Evolutionary conservation across 176 grass and related monocot species (phyloP).

Genomic region (Aegilops tauschii): DNA sequence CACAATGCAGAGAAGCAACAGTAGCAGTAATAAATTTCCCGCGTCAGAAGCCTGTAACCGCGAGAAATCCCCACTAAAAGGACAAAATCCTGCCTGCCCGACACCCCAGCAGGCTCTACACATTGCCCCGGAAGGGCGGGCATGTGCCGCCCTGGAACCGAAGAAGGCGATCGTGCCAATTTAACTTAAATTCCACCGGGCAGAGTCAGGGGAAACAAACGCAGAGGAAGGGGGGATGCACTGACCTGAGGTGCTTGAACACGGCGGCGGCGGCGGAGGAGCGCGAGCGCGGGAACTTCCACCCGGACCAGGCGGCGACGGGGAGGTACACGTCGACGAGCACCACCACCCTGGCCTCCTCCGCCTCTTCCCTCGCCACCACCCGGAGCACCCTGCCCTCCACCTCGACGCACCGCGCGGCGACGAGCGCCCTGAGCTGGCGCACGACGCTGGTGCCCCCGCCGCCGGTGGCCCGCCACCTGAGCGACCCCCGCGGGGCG

Average conservation of each 20-base stretch:
- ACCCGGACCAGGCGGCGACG: slow-evolving; percentile 58
- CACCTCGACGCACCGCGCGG: slow-evolving; percentile 39
- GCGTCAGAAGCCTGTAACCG: neutral
- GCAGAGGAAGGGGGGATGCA: neutral
- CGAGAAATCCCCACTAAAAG: neutral
- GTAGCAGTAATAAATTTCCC: neutral
- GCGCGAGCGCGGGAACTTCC: slow-evolving; percentile 70
- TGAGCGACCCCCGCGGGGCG: neutral
- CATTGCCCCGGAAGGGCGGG: no score
- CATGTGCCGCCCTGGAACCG: no score
- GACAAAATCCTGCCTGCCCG: neutral
- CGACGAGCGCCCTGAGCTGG: slow-evolving; percentile 48
- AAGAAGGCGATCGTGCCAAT: neutral
- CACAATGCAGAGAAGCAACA: neutral
- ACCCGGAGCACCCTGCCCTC: slow-evolving; percentile 54
- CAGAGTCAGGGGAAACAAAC: neutral
- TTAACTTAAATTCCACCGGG: neutral
- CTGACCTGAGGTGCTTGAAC: slow-evolving; percentile 76
- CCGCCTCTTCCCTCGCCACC: neutral
- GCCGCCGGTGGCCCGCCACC: slow-evolving; percentile 30
- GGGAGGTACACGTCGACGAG: slow-evolving; percentile 79
- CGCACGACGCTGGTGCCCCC: slow-evolving; percentile 53
- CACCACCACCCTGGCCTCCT: slow-evolving; percentile 55
- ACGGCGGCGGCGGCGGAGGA: slow-evolving; percentile 35
- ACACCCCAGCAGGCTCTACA: neutral